Percentiles rank a stretch among this genome's conserved stretches.
These are phyloP conservation scores for Arthrobotrys sphaeroides DNA, from an alignment of 2,329 filamentous ascomycete genomes.

Conservation along the genomic window DNA sequence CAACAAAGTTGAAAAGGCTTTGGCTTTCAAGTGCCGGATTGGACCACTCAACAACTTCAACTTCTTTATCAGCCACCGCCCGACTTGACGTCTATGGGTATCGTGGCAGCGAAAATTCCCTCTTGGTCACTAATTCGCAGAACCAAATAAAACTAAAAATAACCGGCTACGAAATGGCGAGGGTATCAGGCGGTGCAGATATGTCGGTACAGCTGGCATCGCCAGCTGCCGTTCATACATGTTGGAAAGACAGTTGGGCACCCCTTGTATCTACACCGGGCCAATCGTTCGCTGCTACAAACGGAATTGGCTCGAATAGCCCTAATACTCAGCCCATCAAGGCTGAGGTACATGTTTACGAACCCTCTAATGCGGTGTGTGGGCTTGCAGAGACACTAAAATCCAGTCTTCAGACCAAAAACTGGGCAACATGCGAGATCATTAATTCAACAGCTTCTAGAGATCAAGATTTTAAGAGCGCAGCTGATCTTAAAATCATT, in stretches of 20 bases:
- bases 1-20: constrained; percentile 24
- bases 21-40: constrained; percentile 25
- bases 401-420: too few relatives aligned
- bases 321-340: too few relatives aligned
- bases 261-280: too few relatives aligned
- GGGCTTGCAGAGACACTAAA: too few relatives aligned
- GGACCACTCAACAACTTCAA: neutral
- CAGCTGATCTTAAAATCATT: constrained; percentile 10
- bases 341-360: too few relatives aligned
- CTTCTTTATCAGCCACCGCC: neutral
- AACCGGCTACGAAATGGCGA: constrained; percentile 26
- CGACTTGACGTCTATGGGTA: constrained; percentile 19
- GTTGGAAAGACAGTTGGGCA: too few relatives aligned
- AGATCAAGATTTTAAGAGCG: too few relatives aligned
- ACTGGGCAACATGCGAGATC: neutral
- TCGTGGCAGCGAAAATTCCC: constrained; percentile 28
- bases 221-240: constrained; percentile 7
- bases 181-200: neutral
- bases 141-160: constrained; percentile 15
- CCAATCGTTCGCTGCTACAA: too few relatives aligned
- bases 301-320: too few relatives aligned
- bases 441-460: too few relatives aligned
- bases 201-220: neutral
- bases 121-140: neutral
- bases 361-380: too few relatives aligned